These are phyloP conservation scores for Cyclotella kingstonii DNA, from an alignment of 108 stramenopile species.

Conservation along the genomic window DNA sequence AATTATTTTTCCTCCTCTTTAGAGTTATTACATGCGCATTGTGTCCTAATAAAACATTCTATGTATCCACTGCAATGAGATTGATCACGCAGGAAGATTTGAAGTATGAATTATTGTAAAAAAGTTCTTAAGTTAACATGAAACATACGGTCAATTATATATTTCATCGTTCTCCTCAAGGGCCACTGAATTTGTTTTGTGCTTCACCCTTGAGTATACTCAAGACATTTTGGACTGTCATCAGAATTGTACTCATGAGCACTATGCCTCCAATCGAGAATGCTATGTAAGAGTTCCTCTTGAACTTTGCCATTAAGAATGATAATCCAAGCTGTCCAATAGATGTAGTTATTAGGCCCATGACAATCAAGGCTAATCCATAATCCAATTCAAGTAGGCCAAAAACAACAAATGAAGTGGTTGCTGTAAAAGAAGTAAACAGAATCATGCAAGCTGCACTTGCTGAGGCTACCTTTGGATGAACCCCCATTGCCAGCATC, in stretches of 20 bases:
- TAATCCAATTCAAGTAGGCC: slow-evolving; percentile 89
- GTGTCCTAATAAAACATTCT: neutral
- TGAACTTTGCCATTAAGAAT: slow-evolving; percentile 86
- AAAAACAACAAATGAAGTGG: slow-evolving; percentile 94
- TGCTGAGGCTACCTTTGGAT: slow-evolving; percentile 89
- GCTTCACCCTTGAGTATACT: slow-evolving; percentile 39
- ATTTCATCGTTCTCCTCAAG: slow-evolving; percentile 18
- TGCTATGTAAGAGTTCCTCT: slow-evolving; percentile 92
- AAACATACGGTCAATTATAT: neutral
- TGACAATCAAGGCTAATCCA: slow-evolving; percentile 70
- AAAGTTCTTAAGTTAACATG: neutral
- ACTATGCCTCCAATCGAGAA: slow-evolving; percentile 94
- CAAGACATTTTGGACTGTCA: slow-evolving; percentile 68
- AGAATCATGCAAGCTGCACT: slow-evolving; percentile 93
- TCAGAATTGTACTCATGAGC: slow-evolving; percentile 73
- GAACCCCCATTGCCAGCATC: slow-evolving; percentile 95
- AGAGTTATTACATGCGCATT: neutral
- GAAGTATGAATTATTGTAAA: neutral
- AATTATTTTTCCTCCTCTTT: neutral
- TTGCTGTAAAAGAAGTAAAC: slow-evolving; percentile 86
- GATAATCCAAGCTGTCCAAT: slow-evolving; percentile 82
- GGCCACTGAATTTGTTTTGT: slow-evolving; percentile 18
- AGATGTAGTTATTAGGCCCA: slow-evolving; percentile 83
- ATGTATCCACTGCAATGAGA: neutral
- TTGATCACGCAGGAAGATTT: neutral